Evolutionary conservation across 1,139 yeast genomes (phyloP), one percentile per base, ranked within the genome.

Genomic region (Debaryomyces sp.): DNA sequence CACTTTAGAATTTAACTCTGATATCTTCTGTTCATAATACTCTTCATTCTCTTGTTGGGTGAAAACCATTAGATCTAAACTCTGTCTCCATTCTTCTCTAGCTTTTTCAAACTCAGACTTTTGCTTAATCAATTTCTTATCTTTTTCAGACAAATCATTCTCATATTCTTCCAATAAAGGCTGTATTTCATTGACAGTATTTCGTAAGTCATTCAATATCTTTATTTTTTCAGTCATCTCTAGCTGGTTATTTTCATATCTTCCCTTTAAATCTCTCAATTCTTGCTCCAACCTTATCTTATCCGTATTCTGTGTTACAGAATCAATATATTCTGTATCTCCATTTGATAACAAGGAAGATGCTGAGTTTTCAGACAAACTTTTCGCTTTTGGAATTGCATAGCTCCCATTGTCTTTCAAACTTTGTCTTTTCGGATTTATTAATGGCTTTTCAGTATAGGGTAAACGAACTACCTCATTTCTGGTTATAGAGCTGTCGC

Each of bases 1-100:
- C 8, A 41, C 21, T 18, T 43, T 41, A 13, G 39, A 17, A 12
- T 32, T 43, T 17, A 49, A 41, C 64, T 62, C 58, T 58, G 52
- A 55, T 54, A 49, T 60, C 54, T 15, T 51, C 35, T 43, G 39
- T 37, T 71, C 75, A 49, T 70, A 73, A 50, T 66, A 65, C 17
- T 55, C 56, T 49, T 73, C 78, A 42, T 70, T 69, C 46, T 75
- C 79, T 48, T 72, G 78, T 50, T 75, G 78, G 6, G 76, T 69
- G 34, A 63, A 61, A 18, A 71, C 81, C 63, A 84, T 71, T 36
- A 81, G 67, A 52, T 80, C 85, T 48, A 84, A 73, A 33, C 82
- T 82, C 43, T 75, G 80, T 46, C 85, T 63, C 70, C 86, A 72
- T 55, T 84, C 87, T 47, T 77, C 79, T 37, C 86, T 66, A 40